phyloP scores from a whole-genome alignment of 2,329 filamentous ascomycete genomes.

The Biscogniauxia marginata region DNA sequence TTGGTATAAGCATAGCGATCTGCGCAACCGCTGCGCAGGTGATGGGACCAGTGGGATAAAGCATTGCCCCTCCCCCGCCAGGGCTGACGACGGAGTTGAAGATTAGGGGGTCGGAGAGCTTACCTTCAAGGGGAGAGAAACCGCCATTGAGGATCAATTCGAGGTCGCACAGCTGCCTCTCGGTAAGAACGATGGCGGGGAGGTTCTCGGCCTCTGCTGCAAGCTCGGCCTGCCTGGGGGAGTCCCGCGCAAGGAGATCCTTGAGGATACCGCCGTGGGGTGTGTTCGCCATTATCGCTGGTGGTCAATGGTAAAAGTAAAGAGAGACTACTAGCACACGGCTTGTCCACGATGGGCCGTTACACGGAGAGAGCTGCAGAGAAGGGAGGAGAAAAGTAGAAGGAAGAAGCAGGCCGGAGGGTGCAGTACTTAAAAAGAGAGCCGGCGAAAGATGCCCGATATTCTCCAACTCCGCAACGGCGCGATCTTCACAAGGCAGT shows the following conservation, averaged over 20 bases:
- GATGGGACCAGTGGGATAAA: background rate
- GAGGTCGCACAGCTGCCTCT: constrained; percentile 96
- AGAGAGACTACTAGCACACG: background rate
- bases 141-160: constrained; percentile 97
- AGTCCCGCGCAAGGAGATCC: constrained; percentile 94
- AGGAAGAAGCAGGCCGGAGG: background rate
- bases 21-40: background rate
- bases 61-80: constrained; percentile 8
- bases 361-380: constrained; percentile 3
- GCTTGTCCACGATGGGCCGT: constrained; percentile 4
- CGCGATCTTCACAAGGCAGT: constrained; percentile 4
- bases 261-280: constrained; percentile 94
- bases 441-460: constrained; percentile 2
- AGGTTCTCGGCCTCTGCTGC: constrained; percentile 80
- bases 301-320: background rate
- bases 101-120: constrained; percentile 32
- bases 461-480: constrained; percentile 6
- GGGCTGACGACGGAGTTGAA: constrained; percentile 3
- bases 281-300: constrained; percentile 59
- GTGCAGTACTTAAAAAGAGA: constrained; percentile 8
- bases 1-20: background rate
- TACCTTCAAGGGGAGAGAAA: constrained; percentile 96
- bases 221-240: constrained; percentile 77
- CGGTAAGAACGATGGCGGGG: constrained; percentile 78
- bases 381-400: background rate